Base-by-base conservation (phyloP, 139 green algal genomes). In the Coelastrella sp. region DNA sequence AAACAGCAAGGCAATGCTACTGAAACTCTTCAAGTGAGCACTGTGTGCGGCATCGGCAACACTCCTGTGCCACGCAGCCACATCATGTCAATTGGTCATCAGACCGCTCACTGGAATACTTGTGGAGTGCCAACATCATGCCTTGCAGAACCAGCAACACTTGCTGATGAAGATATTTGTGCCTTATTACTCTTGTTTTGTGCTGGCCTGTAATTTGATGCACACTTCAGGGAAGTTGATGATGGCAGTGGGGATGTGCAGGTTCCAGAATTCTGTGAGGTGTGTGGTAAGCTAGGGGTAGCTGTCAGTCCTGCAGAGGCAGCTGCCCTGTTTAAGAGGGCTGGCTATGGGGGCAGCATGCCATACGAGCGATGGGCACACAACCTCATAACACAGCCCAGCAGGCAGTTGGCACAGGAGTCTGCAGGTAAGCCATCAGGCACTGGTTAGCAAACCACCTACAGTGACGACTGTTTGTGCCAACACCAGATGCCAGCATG, bases 11-110 rank as follows among this genome's bases (percentile, higher is more conserved):
- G 91, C 92, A 10, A 58, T 95, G 81, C 81, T 96, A 76, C 84
- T 94, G 83, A 84, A 89, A n/a, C 49, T 95, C 35, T 95, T 96
- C 92, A 94, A 94, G 93, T 96, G 82, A 76, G 92, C 7, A 0
- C n/a, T 76, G 19, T 24, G 24, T 14, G 12, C 63, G 12, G 63
- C 63, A 5, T 14, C 6, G 63, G 63, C 63, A 49, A 49, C 35
- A 49, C 35, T 49, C 35, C 35, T 49, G 35, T 49, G 35, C 35
- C 35, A 49, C 35, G 35, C 35, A 49, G 35, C 35, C 35, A 49
- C 35, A 49, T 49, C 35, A 49, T 49, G 35, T 49, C 35, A 49
- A 3, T 49, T 49, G 35, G 35, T 49, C 35, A 49, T 49, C 35
- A 49, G 35, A 49, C 35, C 1, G 35, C 35, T 49, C 35, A 49